Conservation (phyloP, 306 rosid genomes). For the Cucurbita maxima region DNA sequence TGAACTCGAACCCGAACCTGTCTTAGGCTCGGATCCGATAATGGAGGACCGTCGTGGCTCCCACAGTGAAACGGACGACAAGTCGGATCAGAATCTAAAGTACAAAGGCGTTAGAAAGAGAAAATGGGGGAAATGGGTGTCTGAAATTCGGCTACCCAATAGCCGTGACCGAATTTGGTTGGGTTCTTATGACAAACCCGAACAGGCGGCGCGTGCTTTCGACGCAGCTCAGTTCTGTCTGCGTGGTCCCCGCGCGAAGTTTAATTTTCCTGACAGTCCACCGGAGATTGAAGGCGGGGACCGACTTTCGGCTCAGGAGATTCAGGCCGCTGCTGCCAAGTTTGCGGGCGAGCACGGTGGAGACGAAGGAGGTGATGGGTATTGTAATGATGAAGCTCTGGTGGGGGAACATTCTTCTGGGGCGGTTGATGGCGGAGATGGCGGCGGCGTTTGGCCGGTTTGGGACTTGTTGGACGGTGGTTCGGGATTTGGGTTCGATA, state of each 20-base stretch:
- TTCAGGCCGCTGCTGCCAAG: slow-evolving; percentile 35
- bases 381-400: not conserved
- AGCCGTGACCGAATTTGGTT: slow-evolving; percentile 66
- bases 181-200: slow-evolving; percentile 47
- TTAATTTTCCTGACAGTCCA: slow-evolving; percentile 44
- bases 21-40: not conserved
- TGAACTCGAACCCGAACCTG: not conserved
- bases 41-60: not conserved
- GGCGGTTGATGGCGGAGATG: not conserved
- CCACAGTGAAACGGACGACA: not conserved
- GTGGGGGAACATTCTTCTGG: too few relatives aligned
- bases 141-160: slow-evolving; percentile 60
- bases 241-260: slow-evolving; percentile 40
- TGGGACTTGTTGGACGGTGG: slow-evolving; percentile 17
- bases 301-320: slow-evolving; percentile 26
- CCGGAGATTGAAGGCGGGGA: slow-evolving; percentile 4
- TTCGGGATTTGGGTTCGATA: slow-evolving; percentile 1
- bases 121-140: slow-evolving; percentile 85
- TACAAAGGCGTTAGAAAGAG: slow-evolving; percentile 61
- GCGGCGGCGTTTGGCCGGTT: slow-evolving; percentile 26
- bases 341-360: slow-evolving; percentile 21
- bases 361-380: not conserved
- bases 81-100: not conserved
- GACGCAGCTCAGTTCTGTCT: slow-evolving; percentile 57
- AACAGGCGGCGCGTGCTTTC: slow-evolving; percentile 61